Conservation (phyloP, 257 asterid genomes). For the Lycium ferocissimum region DNA sequence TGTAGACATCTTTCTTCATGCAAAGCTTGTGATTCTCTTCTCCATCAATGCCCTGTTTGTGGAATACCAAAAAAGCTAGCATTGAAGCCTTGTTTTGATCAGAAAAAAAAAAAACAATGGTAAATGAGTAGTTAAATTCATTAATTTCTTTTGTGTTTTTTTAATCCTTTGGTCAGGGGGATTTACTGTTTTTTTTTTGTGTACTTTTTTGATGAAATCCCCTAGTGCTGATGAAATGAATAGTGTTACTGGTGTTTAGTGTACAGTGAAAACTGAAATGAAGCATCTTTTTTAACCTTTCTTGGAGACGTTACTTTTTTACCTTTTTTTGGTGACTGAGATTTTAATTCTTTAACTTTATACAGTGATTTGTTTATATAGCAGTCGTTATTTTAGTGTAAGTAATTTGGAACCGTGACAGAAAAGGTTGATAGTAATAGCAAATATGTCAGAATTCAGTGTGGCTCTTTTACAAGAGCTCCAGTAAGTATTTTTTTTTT, state of each 20-base stretch:
- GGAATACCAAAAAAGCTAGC: constrained; percentile 55
- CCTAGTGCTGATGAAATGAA: constrained; percentile 10
- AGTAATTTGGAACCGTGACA: not conserved
- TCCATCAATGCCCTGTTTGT: constrained; percentile 78
- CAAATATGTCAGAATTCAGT: not conserved
- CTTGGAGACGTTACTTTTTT: not conserved
- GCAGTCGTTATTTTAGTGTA: not conserved
- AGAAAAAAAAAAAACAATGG: not conserved
- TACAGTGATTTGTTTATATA: not conserved
- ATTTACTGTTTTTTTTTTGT: not conserved
- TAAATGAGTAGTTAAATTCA: not conserved
- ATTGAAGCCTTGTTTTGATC: constrained; percentile 59
- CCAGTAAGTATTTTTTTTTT: not conserved
- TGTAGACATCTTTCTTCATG: constrained; percentile 85
- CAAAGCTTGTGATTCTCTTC: constrained; percentile 59
- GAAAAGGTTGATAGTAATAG: not conserved
- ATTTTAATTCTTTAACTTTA: constrained; percentile 1
- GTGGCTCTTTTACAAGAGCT: not conserved
- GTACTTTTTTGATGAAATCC: constrained; percentile 22
- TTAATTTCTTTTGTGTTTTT: not conserved
- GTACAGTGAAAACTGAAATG: constrained; percentile 6
- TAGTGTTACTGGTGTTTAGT: not conserved
- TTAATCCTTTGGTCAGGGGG: not conserved
- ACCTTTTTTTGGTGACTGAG: not conserved
- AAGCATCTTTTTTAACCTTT: not conserved